Evolutionary conservation across 805 yeast genomes (phyloP), one percentile per base, ranked within the genome.

Genomic region (Sugiyamaella floridensis): DNA sequence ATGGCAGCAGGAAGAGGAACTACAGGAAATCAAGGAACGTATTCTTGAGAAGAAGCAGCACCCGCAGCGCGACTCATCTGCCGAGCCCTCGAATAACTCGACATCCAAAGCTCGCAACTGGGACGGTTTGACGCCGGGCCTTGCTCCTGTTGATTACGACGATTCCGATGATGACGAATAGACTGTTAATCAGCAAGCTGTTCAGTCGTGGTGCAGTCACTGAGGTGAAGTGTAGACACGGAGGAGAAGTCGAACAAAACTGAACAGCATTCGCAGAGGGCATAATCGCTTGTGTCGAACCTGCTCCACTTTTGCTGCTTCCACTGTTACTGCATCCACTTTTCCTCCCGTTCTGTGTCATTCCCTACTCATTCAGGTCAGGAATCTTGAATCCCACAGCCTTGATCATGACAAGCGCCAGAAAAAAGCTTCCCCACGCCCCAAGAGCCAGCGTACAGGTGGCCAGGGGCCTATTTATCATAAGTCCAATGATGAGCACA

Each of bases 41-140:
- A 49, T 56, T 20, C 44, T 56, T 6, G 47, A 45, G 29, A 51
- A 43, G 51, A 45, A 45, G 16, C 12, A 20, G 29, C 49, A 16
- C 12, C 44, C 51, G 14, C 37, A n/a, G 16, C 42, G 34, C 4
- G 19, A 15, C 18, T 28, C 50, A 18, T 28, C 22, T 15, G 42
- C 40, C 10, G 16, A 29, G 32, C 19, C 18, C 12, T n/a, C 34
- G 16, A 43, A 26, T 32, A 37, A 47, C 41, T 22, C 47, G 19
- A 11, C 46, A 2, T 19, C 32, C n/a, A 37, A 40, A 8, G 6
- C 48, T 9, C 28, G 14, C 16, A 9, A n/a, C 22, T 49, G 54
- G 53, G 43, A 54, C 3, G 64, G 64, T 0, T 47, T 62, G 40
- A 62, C 65, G 10, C 65, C 65, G 10, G 65, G 65, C 9, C 48